These are phyloP conservation scores for Arthrobotrys pseudoclavata DNA, from an alignment of 2,329 filamentous ascomycete species.

Conservation along the genomic window DNA sequence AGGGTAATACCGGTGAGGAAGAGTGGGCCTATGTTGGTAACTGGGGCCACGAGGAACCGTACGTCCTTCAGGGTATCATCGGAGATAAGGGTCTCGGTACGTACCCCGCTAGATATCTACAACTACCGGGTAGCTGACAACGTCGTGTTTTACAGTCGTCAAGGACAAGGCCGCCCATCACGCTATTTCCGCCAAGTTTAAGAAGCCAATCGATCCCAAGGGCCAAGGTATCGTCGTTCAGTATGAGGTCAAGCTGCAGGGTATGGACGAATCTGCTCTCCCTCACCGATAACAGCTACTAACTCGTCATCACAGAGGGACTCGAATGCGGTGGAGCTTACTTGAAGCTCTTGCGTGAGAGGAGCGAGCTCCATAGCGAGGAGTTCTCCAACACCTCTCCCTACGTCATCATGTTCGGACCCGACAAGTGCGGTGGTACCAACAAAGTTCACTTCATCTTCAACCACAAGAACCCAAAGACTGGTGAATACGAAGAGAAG, in stretches of 20 bases:
- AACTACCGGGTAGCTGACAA: constrained; percentile 56
- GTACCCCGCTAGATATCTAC: constrained; percentile 8
- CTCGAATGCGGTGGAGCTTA: constrained; percentile 98
- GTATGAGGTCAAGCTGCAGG: constrained; percentile 99
- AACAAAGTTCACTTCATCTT: constrained; percentile 99
- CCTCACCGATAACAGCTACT: constrained; percentile 61
- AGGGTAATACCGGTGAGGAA: constrained; percentile 83
- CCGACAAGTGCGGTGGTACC: constrained; percentile 98
- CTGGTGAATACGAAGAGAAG: constrained; percentile 99
- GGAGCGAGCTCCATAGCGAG: constrained; percentile 94
- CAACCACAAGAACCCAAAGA: constrained; percentile 99
- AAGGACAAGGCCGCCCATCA: constrained; percentile 99
- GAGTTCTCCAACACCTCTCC: constrained; percentile 98
- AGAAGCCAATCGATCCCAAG: constrained; percentile 96
- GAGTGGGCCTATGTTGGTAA: constrained; percentile 98
- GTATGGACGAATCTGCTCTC: constrained; percentile 71
- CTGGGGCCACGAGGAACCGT: constrained; percentile 96
- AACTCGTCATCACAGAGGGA: constrained; percentile 74
- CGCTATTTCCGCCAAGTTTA: constrained; percentile 99
- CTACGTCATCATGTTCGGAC: constrained; percentile 99
- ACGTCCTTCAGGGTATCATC: constrained; percentile 88
- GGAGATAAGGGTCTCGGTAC: constrained; percentile 86
- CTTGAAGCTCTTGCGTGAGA: constrained; percentile 98
- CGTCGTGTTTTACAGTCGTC: constrained; percentile 72
- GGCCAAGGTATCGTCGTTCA: constrained; percentile 96